phyloP scores from a whole-genome alignment of 306 rosid genomes.

The Malus sieversii region DNA sequence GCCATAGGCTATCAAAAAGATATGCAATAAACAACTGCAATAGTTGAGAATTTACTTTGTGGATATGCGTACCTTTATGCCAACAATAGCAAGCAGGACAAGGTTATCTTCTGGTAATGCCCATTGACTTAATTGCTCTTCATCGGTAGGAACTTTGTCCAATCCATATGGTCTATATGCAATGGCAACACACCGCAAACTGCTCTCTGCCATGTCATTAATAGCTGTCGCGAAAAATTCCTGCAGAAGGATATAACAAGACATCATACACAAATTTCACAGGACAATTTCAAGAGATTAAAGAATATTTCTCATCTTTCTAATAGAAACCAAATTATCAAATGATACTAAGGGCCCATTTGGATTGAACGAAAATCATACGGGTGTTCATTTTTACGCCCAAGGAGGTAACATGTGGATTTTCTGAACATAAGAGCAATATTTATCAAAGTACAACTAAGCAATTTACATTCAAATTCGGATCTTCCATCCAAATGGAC shows the following conservation, averaged over 20 bases:
- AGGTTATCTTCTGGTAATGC: constrained; percentile 75
- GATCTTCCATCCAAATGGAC: background rate
- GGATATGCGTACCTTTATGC: constrained; percentile 60
- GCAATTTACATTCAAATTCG: background rate
- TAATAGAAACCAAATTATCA: background rate
- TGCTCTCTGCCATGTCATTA: constrained; percentile 78
- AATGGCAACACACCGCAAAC: constrained; percentile 92
- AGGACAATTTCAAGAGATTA: background rate
- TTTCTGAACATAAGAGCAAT: background rate
- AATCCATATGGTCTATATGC: constrained; percentile 71
- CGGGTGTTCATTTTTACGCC: no score
- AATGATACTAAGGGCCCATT: background rate
- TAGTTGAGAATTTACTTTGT: background rate
- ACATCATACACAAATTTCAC: background rate
- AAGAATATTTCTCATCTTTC: background rate
- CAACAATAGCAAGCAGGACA: constrained; percentile 83
- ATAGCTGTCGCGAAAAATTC: constrained; percentile 54
- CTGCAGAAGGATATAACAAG: constrained; percentile 31
- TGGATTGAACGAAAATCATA: background rate
- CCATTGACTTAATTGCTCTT: constrained; percentile 64
- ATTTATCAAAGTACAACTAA: background rate
- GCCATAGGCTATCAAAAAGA: background rate
- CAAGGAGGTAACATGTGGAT: background rate
- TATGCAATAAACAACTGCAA: background rate
- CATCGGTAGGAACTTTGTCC: constrained; percentile 59